Base-by-base conservation (phyloP, 23 red algal genomes). In the Gracilariopsis chorda region DNA sequence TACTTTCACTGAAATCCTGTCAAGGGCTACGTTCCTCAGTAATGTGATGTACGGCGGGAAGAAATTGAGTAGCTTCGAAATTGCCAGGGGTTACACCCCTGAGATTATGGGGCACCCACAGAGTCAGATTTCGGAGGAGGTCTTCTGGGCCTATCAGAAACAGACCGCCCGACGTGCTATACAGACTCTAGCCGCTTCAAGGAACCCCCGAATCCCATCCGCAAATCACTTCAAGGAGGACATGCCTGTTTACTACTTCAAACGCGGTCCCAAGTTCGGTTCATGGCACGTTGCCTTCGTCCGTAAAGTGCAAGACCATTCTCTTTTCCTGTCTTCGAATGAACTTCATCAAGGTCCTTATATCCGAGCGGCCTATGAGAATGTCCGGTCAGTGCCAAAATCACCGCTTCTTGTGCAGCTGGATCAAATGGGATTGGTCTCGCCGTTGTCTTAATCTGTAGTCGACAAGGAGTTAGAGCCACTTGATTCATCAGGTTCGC, bases 291-390 rank as follows among this genome's bases (percentile, higher is more conserved):
- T 52, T 24, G 63, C n/a, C 29, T 88, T 36, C 83, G 83, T 74
- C 35, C 64, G 41, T 21, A 17, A 49, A 40, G 37, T 41, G 39
- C 48, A 27, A 47, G 36, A 0, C 16, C 57, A 86, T 55, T 39
- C 56, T 33, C 30, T 86, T 35, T 2, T 74, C 4, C 42, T 88
- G 19, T 88, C 83, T 4, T 58, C 83, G 27, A 73, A 49, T 14
- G 32, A 40, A 0, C 24, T 57, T 7, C 46, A 55, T 14, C 16
- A 48, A 12, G 83, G 49, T 43, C 40, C 33, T 12, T 37, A 13
- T 1, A 88, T 88, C 21, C 28, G 65, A 32, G 64, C 83, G 20
- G 63, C 83, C 12, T 88, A 88, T 35, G 83, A 88, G 27, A 52
- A 88, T 77, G 46, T 88, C 23, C 42, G 64, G 7, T 23, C 29